phyloP scores from a whole-genome alignment of 208 protist genomes.

The Blechomonas ayalai region DNA sequence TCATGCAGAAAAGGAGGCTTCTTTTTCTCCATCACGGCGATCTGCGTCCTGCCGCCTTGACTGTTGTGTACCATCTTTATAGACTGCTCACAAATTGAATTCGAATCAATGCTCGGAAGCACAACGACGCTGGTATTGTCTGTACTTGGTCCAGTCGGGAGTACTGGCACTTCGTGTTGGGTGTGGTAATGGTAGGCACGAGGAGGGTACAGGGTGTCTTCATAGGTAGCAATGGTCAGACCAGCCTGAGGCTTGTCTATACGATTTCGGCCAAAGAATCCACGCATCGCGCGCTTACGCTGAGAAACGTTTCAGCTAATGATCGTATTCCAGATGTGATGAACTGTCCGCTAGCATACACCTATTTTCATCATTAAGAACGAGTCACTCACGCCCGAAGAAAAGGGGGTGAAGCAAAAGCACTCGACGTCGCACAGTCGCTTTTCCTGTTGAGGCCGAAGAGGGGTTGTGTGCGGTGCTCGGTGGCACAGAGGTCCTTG shows the following conservation, averaged over 20 bases:
- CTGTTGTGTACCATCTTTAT: too few relatives aligned
- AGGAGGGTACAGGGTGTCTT: slow-evolving; percentile 58
- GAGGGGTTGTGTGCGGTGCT: neutral
- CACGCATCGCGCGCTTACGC: too few relatives aligned
- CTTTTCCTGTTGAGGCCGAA: neutral
- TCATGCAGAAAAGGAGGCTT: slow-evolving; percentile 29
- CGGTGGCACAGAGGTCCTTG: neutral
- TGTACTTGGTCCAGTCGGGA: slow-evolving; percentile 7
- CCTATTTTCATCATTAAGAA: slow-evolving; percentile 7
- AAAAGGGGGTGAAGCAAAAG: slow-evolving; percentile 1
- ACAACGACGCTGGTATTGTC: too few relatives aligned
- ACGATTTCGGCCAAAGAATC: slow-evolving; percentile 24
- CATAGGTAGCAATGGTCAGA: slow-evolving; percentile 34
- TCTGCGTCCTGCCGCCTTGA: too few relatives aligned
- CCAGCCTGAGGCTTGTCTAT: slow-evolving; percentile 27
- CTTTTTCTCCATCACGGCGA: slow-evolving; percentile 12
- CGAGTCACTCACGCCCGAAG: neutral
- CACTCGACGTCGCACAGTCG: neutral
- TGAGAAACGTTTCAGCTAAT: too few relatives aligned
- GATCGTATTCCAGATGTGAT: too few relatives aligned
- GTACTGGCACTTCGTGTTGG: slow-evolving; percentile 8
- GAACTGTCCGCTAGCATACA: too few relatives aligned
- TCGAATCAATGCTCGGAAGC: slow-evolving; percentile 67
- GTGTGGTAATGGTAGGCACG: slow-evolving; percentile 66
- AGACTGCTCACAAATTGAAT: slow-evolving; percentile 38